A percentile compares a stretch with the other conserved stretches of the same genome.
These are phyloP conservation scores for Lentinula boryana DNA, from an alignment of 768 basidiomycete species.

Conservation along the genomic window DNA sequence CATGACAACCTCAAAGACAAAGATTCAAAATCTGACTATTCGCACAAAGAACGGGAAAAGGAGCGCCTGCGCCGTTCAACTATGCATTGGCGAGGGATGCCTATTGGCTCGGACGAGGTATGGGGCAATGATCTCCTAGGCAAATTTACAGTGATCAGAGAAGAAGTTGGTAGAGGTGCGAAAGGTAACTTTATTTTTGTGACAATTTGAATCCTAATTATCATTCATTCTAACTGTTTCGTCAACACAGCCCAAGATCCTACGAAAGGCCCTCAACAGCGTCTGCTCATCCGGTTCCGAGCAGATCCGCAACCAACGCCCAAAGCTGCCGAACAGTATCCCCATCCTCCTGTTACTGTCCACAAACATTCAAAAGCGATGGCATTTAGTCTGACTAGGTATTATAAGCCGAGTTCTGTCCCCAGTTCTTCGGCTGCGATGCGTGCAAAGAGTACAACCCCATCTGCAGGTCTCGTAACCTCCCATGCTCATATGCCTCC, in stretches of 20 bases:
- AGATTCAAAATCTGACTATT: neutral
- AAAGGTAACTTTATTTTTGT: slow-evolving; percentile 21
- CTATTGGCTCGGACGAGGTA: slow-evolving; percentile 48
- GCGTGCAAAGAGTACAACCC: neutral
- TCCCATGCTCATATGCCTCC: neutral
- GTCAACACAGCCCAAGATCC: slow-evolving; percentile 37
- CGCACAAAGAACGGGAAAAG: slow-evolving; percentile 1
- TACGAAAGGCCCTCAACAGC: slow-evolving; percentile 59
- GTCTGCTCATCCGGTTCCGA: slow-evolving; percentile 47
- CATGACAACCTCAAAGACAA: slow-evolving; percentile 7
- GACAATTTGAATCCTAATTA: slow-evolving; percentile 6
- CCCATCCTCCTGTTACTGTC: slow-evolving; percentile 38
- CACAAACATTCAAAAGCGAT: slow-evolving; percentile 79
- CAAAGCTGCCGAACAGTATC: neutral
- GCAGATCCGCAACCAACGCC: slow-evolving; percentile 21
- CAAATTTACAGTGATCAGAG: slow-evolving; percentile 53
- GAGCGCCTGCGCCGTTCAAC: slow-evolving; percentile 10
- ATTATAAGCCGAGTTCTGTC: slow-evolving; percentile 32
- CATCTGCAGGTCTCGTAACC: neutral
- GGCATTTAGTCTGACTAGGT: slow-evolving; percentile 76
- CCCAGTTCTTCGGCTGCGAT: slow-evolving; percentile 9
- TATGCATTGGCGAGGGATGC: slow-evolving; percentile 41
- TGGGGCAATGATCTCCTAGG: slow-evolving; percentile 66
- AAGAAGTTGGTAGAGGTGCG: slow-evolving; percentile 26
- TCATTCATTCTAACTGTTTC: slow-evolving; percentile 1